These are phyloP conservation scores for Trichoderma atroviride DNA, from an alignment of 2,329 filamentous ascomycete genomes.

Conservation along the genomic window DNA sequence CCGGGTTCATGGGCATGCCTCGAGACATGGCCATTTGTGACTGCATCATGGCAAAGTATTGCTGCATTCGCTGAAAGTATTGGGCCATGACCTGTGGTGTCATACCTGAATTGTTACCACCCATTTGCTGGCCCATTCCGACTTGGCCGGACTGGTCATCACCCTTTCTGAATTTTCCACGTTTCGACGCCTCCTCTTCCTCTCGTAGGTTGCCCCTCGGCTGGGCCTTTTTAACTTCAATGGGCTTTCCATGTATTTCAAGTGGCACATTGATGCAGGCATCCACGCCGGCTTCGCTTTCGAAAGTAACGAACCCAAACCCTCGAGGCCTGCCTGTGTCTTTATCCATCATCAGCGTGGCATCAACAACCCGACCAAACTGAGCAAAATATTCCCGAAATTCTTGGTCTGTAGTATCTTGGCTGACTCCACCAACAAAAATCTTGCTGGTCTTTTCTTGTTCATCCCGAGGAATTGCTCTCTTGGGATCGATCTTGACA, in stretches of 20 bases:
- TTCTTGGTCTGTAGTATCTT: conserved; percentile 94
- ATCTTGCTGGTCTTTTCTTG: conserved; percentile 99
- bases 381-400: conserved; percentile 97
- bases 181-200: conserved; percentile 74
- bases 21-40: conserved; percentile 87
- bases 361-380: conserved; percentile 94
- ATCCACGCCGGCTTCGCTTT: conserved; percentile 93
- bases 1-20: conserved; percentile 71
- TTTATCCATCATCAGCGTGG: conserved; percentile 99
- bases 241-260: conserved; percentile 92
- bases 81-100: conserved; percentile 97
- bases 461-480: conserved; percentile 94
- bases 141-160: conserved; percentile 48
- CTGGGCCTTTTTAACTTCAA: conserved; percentile 98
- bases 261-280: conserved; percentile 82
- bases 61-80: conserved; percentile 98
- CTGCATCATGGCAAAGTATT: conserved; percentile 95
- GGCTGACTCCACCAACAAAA: conserved; percentile 95
- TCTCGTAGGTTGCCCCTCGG: conserved; percentile 92
- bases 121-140: conserved; percentile 48
- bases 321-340: conserved; percentile 95
- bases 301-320: conserved; percentile 98
- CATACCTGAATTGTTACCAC: conserved; percentile 64
- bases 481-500: conserved; percentile 89
- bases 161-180: conserved; percentile 62